Percentiles rank a stretch among this genome's conserved stretches.
Evolutionary conservation across 192 early-diverging fungal species (phyloP).

Genomic region (Coemansia sp.): DNA sequence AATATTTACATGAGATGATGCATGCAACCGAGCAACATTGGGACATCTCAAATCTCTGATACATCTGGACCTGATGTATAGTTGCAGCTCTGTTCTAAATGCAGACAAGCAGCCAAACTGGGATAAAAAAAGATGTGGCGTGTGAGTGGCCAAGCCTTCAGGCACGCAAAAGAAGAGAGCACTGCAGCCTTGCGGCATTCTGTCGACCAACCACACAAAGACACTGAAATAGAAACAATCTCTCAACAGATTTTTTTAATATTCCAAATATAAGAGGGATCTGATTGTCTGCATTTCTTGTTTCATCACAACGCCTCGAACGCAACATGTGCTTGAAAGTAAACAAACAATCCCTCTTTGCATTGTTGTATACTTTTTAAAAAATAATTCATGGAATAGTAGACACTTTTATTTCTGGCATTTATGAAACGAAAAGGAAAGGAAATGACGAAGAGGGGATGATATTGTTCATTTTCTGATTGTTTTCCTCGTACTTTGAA

Average conservation of each 20-base stretch:
- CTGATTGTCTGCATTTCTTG: neutral
- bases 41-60: neutral
- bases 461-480: no score
- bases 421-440: no score
- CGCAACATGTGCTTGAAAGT: neutral
- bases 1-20: neutral
- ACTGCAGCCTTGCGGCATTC: neutral
- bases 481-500: no score
- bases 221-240: neutral
- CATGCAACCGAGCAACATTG: neutral
- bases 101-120: neutral
- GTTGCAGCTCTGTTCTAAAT: neutral
- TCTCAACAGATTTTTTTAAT: neutral
- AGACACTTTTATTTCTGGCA: no score
- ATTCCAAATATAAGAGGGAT: neutral
- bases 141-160: conserved; percentile 2
- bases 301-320: neutral
- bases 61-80: neutral
- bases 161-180: neutral
- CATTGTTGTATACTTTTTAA: neutral
- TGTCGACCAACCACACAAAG: conserved; percentile 1
- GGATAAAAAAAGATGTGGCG: neutral
- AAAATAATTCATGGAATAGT: no score
- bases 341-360: conserved; percentile 1
- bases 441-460: no score